These are phyloP conservation scores for Copromyces sp. DNA, from an alignment of 495 filamentous ascomycete genomes.

Conservation along the genomic window DNA sequence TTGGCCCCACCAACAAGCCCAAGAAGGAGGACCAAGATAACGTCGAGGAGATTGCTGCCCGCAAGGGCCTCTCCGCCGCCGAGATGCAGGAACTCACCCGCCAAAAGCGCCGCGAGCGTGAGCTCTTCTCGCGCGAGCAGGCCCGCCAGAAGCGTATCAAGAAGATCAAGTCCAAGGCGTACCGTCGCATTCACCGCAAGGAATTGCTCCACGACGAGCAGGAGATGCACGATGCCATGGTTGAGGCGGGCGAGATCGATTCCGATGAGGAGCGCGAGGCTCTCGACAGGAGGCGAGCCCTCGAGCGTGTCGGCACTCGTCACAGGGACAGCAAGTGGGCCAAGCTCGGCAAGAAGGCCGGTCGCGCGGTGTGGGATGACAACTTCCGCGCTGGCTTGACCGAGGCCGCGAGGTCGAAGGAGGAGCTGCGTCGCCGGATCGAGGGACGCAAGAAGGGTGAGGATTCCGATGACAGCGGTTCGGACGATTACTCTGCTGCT, in stretches of 20 bases:
- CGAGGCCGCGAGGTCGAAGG: conserved; percentile 75
- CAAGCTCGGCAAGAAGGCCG: conserved; percentile 71
- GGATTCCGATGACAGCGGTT: conserved; percentile 45
- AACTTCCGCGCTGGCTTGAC: conserved; percentile 64
- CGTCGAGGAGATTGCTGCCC: conserved; percentile 53
- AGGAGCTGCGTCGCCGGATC: conserved; percentile 74
- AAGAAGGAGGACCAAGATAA: conserved; percentile 51
- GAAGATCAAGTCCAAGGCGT: conserved; percentile 96
- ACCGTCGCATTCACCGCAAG: conserved; percentile 82
- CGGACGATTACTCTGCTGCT: conserved; percentile 27
- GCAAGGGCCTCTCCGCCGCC: conserved; percentile 41
- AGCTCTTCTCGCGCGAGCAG: conserved; percentile 86
- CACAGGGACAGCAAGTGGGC: conserved; percentile 94
- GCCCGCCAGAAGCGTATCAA: conserved; percentile 83
- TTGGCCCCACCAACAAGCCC: conserved; percentile 41
- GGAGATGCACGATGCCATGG: conserved; percentile 57
- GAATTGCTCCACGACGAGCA: conserved; percentile 65
- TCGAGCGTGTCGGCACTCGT: conserved; percentile 79
- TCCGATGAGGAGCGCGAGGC: conserved; percentile 69
- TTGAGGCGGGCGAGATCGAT: conserved; percentile 52
- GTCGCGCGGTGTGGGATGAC: conserved; percentile 73
- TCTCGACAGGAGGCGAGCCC: conserved; percentile 68
- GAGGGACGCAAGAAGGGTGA: conserved; percentile 60
- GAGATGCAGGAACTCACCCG: conserved; percentile 65
- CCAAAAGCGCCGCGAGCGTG: conserved; percentile 68